These are phyloP conservation scores for Neofusicoccum ribis DNA, from an alignment of 2,329 filamentous ascomycete species.

Conservation along the genomic window DNA sequence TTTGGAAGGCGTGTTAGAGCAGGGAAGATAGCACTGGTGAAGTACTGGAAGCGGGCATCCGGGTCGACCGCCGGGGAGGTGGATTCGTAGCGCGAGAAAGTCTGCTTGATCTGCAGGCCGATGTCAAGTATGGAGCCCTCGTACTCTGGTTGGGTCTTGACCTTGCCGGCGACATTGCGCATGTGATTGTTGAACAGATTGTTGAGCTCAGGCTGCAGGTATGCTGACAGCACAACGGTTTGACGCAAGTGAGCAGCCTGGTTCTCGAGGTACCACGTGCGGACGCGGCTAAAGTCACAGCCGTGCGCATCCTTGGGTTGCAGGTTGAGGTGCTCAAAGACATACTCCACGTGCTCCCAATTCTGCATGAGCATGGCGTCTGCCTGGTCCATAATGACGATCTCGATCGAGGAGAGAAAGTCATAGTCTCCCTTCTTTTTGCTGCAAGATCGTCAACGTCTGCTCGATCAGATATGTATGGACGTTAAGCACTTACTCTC, in stretches of 20 bases:
- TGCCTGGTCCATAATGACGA: conserved; percentile 86
- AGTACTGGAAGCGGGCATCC: conserved; percentile 87
- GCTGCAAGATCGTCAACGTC: conserved; percentile 29
- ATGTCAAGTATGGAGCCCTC: conserved; percentile 72
- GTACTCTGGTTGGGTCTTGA: conserved; percentile 69
- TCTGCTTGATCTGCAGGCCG: conserved; percentile 74
- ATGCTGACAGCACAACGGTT: conserved; percentile 77
- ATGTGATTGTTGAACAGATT: conserved; percentile 74
- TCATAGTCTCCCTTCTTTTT: conserved; percentile 73
- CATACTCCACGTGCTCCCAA: conserved; percentile 92
- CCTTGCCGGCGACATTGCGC: conserved; percentile 77
- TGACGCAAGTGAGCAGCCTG: conserved; percentile 80
- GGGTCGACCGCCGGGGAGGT: conserved; percentile 72
- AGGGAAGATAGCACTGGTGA: conserved; percentile 78
- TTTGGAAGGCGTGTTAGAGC: conserved; percentile 68
- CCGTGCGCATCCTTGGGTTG: conserved; percentile 88
- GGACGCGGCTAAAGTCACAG: conserved; percentile 88
- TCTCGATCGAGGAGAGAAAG: conserved; percentile 90
- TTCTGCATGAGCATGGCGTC: conserved; percentile 97
- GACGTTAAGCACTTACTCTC: conserved; percentile 34
- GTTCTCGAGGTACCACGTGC: conserved; percentile 90
- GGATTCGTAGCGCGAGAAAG: conserved; percentile 83
- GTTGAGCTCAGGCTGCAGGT: conserved; percentile 85
- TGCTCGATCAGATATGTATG: conserved; percentile 32
- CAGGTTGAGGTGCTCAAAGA: conserved; percentile 87